Percentiles rank a stretch among this genome's conserved stretches.
These are phyloP conservation scores for Coprinopsis marcescibilis DNA, from an alignment of 768 basidiomycete genomes.

Conservation along the genomic window DNA sequence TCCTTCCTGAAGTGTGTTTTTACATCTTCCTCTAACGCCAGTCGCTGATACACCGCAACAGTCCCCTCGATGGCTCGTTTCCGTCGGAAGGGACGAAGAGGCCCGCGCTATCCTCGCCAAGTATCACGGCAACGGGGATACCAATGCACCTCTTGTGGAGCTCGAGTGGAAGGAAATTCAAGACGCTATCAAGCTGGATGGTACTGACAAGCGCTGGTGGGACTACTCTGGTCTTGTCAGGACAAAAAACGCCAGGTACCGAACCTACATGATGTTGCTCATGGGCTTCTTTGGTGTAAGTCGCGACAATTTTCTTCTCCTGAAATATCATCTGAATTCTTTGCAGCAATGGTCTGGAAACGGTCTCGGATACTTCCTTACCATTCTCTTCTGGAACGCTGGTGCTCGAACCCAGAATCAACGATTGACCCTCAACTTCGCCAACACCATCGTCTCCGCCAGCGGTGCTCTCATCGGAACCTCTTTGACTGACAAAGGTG, in stretches of 20 bases:
- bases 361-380: conserved; percentile 44
- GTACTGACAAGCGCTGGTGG: conserved; percentile 55
- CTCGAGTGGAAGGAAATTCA: conserved; percentile 50
- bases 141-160: conserved; percentile 42
- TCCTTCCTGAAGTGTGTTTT: conserved; percentile 31
- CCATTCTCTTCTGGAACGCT: conserved; percentile 34
- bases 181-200: conserved; percentile 42
- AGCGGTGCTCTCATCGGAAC: conserved; percentile 37
- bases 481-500: conserved; percentile 34
- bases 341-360: conserved; percentile 49
- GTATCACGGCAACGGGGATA: conserved; percentile 49
- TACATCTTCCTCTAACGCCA: not conserved
- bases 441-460: conserved; percentile 36
- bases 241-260: conserved; percentile 40
- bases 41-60: conserved; percentile 13
- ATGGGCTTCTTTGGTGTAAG: conserved; percentile 49
- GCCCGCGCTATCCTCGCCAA: conserved; percentile 42
- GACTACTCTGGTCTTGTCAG: conserved; percentile 47
- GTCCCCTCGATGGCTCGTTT: conserved; percentile 52
- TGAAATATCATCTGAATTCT: not conserved
- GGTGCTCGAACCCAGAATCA: conserved; percentile 34
- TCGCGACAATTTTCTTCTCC: not conserved
- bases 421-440: conserved; percentile 35
- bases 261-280: conserved; percentile 42
- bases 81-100: conserved; percentile 42